Conservation (phyloP, 2,329 filamentous ascomycete species). For the Diaporthe australafricana region DNA sequence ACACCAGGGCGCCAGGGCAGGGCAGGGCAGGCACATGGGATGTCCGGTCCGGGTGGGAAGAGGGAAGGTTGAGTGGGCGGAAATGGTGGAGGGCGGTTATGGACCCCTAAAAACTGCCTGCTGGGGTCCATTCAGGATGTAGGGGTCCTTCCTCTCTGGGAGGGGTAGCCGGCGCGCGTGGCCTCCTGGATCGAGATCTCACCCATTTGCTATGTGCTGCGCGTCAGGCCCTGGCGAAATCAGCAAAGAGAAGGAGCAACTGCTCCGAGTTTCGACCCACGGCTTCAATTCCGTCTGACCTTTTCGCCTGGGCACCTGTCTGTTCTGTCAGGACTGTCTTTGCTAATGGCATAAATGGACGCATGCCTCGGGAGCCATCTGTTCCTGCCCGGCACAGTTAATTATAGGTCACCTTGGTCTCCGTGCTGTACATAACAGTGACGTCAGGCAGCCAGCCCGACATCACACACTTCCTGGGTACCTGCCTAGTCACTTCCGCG, state of each 20-base stretch:
- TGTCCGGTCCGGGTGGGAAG: background rate
- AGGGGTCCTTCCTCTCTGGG: constrained; percentile 27
- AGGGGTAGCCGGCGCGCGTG: constrained; percentile 20
- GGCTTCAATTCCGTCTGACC: too few relatives aligned
- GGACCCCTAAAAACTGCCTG: constrained; percentile 11
- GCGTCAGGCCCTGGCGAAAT: background rate
- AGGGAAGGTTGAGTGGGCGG: too few relatives aligned
- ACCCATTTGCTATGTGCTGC: background rate
- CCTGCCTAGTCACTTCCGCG: background rate
- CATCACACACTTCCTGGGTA: background rate
- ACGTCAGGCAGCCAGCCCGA: background rate
- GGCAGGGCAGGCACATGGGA: constrained; percentile 1
- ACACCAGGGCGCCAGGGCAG: background rate
- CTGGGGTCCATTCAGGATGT: constrained; percentile 12
- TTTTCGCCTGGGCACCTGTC: background rate
- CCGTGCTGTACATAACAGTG: background rate
- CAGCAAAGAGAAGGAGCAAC: background rate
- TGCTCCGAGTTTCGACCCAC: background rate
- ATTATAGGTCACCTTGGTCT: background rate
- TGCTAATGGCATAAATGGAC: background rate
- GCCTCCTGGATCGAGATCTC: constrained; percentile 20
- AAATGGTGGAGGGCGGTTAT: background rate
- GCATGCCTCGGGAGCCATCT: background rate
- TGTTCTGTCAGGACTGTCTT: background rate
- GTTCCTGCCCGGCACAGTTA: background rate